A percentile compares a stretch with the other conserved stretches of the same genome.
Conservation (phyloP, 768 basidiomycete species). For the Fistulinella prunicolor region DNA sequence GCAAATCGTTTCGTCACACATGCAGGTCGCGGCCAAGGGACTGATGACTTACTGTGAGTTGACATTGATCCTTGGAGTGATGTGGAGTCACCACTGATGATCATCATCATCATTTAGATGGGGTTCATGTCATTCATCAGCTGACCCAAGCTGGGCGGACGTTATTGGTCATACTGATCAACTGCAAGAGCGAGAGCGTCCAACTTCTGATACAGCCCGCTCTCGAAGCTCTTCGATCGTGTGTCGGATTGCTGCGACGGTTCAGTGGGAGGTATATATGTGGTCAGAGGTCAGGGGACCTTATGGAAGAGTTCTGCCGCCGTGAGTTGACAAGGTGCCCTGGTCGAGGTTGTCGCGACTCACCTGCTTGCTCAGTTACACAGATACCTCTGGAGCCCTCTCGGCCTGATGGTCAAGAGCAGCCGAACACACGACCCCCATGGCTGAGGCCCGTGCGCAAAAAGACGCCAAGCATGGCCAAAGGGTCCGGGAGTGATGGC, state of each 20-base stretch:
- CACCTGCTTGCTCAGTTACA: constrained; percentile 49
- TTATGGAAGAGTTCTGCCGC: constrained; percentile 95
- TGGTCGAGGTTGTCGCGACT: constrained; percentile 4
- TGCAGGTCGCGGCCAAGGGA: constrained; percentile 82
- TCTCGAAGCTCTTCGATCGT: constrained; percentile 82
- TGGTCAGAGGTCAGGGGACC: constrained; percentile 84
- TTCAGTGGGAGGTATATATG: constrained; percentile 94
- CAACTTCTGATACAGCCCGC: constrained; percentile 77
- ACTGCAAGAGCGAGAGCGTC: constrained; percentile 78
- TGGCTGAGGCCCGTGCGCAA: constrained; percentile 90
- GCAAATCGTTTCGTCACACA: constrained; percentile 77
- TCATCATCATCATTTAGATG: constrained; percentile 52
- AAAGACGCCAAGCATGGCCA: constrained; percentile 52
- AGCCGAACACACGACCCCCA: constrained; percentile 58
- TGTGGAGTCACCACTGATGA: constrained; percentile 7
- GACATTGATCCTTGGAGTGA: constrained; percentile 5
- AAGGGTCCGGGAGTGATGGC: constrained; percentile 44
- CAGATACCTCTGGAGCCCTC: constrained; percentile 81
- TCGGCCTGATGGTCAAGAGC: constrained; percentile 47
- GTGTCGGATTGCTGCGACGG: constrained; percentile 80
- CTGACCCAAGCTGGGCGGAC: constrained; percentile 92
- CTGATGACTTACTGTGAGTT: constrained; percentile 92
- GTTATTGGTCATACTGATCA: constrained; percentile 80
- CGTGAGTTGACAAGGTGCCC: constrained; percentile 39
- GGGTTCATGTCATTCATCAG: constrained; percentile 94